Evolutionary conservation across 768 basidiomycete genomes (phyloP).

Genomic region (Tulasnella sp.): DNA sequence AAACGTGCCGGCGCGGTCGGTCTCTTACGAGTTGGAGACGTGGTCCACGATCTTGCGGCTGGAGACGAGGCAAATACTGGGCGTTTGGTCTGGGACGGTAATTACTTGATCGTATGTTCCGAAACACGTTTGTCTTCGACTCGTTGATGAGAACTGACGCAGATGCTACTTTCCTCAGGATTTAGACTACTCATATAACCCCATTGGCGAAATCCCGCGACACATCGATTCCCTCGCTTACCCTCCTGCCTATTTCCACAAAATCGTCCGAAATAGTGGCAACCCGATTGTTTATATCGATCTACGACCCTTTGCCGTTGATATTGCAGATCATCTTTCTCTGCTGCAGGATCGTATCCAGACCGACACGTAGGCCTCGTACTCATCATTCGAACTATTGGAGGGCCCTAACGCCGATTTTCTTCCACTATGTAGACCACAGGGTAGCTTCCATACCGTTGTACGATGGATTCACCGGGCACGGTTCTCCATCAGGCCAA

Average conservation of each 20-base stretch:
- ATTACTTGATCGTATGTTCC: constrained; percentile 66
- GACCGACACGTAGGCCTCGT: constrained; percentile 62
- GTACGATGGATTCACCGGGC: constrained; percentile 81
- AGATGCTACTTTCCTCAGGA: too few species aligned
- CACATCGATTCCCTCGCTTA: constrained; percentile 74
- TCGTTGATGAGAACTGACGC: too few species aligned
- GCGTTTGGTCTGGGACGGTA: constrained; percentile 69
- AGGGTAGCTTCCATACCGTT: constrained; percentile 68
- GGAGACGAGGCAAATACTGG: constrained; percentile 80
- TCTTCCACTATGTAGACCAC: constrained; percentile 40
- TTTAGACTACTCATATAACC: constrained; percentile 72
- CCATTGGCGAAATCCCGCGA: constrained; percentile 64
- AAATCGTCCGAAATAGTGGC: constrained; percentile 52
- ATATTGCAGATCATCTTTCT: constrained; percentile 63
- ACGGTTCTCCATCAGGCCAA: constrained; percentile 50
- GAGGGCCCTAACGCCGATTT: too few species aligned
- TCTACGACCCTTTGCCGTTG: constrained; percentile 65
- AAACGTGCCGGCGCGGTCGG: constrained; percentile 53
- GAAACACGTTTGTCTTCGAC: too few species aligned
- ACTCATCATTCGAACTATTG: neutral
- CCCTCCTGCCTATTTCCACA: constrained; percentile 82
- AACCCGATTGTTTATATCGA: constrained; percentile 56
- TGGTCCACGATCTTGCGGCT: constrained; percentile 80
- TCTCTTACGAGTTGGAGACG: constrained; percentile 63
- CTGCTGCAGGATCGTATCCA: constrained; percentile 65